phyloP scores from a whole-genome alignment of 2,329 filamentous ascomycete genomes.

The Aureobasidium subglaciale region DNA sequence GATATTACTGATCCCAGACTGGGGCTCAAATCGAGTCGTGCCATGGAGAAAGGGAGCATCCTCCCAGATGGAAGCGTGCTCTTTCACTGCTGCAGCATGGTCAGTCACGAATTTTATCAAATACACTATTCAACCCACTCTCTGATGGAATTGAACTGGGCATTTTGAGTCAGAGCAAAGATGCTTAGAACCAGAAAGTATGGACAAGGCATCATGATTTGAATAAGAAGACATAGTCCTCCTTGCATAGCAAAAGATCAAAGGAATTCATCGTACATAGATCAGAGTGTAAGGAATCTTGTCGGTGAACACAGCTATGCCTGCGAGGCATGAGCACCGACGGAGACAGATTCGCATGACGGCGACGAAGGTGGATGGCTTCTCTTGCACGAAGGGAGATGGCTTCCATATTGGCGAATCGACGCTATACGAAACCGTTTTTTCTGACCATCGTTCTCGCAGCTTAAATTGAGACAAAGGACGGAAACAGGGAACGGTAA shows the following conservation, averaged over 20 bases:
- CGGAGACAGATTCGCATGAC: not conserved
- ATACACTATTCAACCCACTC: not conserved
- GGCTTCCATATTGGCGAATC: not conserved
- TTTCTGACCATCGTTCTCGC: not conserved
- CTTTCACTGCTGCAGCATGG: constrained; percentile 2
- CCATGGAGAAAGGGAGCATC: constrained; percentile 64
- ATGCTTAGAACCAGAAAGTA: no score
- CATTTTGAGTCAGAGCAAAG: not conserved
- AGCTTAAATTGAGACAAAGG: not conserved
- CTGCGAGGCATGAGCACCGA: not conserved
- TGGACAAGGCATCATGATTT: not conserved
- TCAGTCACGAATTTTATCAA: not conserved
- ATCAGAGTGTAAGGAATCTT: constrained; percentile 5
- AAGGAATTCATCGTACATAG: constrained; percentile 10
- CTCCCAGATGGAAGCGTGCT: constrained; percentile 46
- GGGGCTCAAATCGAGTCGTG: constrained; percentile 62
- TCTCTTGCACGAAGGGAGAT: not conserved
- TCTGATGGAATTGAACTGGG: constrained; percentile 2
- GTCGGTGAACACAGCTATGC: not conserved
- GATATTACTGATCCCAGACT: constrained; percentile 67
- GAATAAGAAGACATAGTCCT: not conserved
- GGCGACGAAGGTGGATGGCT: not conserved
- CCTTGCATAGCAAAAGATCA: not conserved
- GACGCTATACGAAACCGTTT: not conserved
- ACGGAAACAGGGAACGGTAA: not conserved